Evolutionary conservation across 2,329 filamentous ascomycete genomes (phyloP), one percentile per base, ranked within the genome.

Genomic region (Sporothrix humicola): DNA sequence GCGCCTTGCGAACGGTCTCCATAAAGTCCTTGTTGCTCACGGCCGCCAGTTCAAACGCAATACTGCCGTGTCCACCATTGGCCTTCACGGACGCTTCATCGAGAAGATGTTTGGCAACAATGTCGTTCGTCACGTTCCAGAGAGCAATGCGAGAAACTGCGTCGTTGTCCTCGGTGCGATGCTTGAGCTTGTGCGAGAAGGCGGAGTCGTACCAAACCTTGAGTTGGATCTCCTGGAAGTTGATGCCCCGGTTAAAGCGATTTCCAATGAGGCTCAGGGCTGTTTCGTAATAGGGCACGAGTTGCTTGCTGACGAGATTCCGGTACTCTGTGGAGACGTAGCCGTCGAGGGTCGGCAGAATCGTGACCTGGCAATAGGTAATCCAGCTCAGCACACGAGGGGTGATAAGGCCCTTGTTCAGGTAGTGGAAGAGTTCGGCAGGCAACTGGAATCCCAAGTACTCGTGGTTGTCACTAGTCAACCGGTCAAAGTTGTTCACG

Each of bases 401-500:
- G 42, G 93, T 90, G 76, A 98, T 89, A 59, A 98, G 84, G 48
- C 94, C 96, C 70, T 89, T 91, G 74, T 94, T 94, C 69, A 98
- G 86, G 81, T 98, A 98, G 81, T 94, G 92, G 80, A 95, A 95
- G 20, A 98, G 86, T 82, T 99, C 96, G 56, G 94, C 90, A 0
- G 96, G 94, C 5, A 99, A 86, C 74, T 95, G 92, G 74, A 97
- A 89, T n/a, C 94, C 94, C 75, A 98, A 89, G 79, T 98, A 95
- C 79, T 95, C 91, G 79, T 97, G 93, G 77, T 96, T 91, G 80
- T 98, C 95, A 63, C 88, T 88, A 1, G 96, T 95, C 23, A 94
- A 88, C 72, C 89, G 87, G 8, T 93, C 91, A 72, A 86, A 88
- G 77, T 95, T 91, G 78, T 93, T 87, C 17, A 94, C 92, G 74